Evolutionary conservation across 2,329 filamentous ascomycete species (phyloP).

Genomic region (Hymenoscyphus infarciens): DNA sequence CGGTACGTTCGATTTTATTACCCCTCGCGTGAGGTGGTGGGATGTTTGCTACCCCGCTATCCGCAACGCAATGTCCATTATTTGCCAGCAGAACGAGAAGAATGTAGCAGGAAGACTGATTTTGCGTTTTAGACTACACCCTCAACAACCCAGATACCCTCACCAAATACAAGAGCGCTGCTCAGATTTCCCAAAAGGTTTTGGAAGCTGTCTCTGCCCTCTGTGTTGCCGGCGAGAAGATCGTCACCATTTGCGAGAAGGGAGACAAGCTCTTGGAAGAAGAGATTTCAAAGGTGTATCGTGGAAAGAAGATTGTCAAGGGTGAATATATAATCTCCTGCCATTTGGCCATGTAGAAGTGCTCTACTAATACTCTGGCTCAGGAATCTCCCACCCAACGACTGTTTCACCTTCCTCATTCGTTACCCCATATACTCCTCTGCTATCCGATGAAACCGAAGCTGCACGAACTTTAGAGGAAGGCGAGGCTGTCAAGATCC

Average conservation of each 20-base stretch:
- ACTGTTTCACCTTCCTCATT: constrained; percentile 92
- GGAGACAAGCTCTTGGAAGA: constrained; percentile 94
- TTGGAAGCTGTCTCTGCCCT: constrained; percentile 76
- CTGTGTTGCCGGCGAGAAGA: constrained; percentile 82
- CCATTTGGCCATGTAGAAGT: background rate
- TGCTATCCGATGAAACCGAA: constrained; percentile 82
- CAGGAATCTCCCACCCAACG: constrained; percentile 87
- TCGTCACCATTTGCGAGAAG: constrained; percentile 90
- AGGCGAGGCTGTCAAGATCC: constrained; percentile 91
- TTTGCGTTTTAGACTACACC: constrained; percentile 64
- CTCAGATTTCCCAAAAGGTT: constrained; percentile 92
- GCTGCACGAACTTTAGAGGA: constrained; percentile 75
- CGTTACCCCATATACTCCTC: constrained; percentile 93
- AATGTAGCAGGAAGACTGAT: background rate
- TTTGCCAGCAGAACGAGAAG: constrained; percentile 5
- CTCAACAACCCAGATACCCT: constrained; percentile 91
- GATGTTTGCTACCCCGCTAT: constrained; percentile 34
- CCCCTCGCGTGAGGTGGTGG: constrained; percentile 28
- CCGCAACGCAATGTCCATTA: constrained; percentile 8
- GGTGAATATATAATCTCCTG: constrained; percentile 47
- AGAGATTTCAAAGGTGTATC: constrained; percentile 93
- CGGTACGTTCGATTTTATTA: constrained; percentile 37
- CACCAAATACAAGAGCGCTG: constrained; percentile 98
- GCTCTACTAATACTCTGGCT: background rate
- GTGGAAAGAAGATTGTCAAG: constrained; percentile 95